phyloP scores from a whole-genome alignment of 2,329 filamentous ascomycete genomes.

The Aspergillus quadrilineatus region DNA sequence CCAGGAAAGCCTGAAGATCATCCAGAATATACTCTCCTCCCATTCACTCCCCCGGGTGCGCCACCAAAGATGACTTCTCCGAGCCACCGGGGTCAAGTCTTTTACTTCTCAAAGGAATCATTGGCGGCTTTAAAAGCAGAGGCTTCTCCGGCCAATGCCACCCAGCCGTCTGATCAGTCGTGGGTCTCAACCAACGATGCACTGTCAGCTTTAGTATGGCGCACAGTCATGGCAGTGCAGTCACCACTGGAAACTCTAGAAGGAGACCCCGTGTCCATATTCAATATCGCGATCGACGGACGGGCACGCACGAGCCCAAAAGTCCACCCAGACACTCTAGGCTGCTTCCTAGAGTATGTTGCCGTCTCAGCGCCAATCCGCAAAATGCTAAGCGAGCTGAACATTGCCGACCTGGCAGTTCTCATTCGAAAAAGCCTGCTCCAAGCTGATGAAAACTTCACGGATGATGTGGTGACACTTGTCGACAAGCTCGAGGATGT shows the following conservation, averaged over 20 bases:
- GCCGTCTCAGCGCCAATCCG: conserved; percentile 23
- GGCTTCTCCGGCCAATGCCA: conserved; percentile 28
- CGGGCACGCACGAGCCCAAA: conserved; percentile 36
- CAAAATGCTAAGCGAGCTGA: conserved; percentile 30
- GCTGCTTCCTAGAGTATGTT: conserved; percentile 43
- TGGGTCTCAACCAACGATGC: conserved; percentile 39
- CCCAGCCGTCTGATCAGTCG: conserved; percentile 22
- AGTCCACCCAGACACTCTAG: conserved; percentile 38
- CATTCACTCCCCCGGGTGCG: conserved; percentile 28
- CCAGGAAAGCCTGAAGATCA: conserved; percentile 29
- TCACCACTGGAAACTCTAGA: conserved; percentile 33
- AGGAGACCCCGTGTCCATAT: conserved; percentile 32
- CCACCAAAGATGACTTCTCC: conserved; percentile 36
- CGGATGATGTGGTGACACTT: conserved; percentile 26
- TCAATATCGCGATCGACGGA: conserved; percentile 42
- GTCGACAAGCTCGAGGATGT: conserved; percentile 35
- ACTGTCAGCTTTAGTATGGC: conserved; percentile 41
- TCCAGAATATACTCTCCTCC: conserved; percentile 32
- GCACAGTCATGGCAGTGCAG: conserved; percentile 26
- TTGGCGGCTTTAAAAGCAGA: conserved; percentile 32
- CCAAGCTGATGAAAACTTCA: conserved; percentile 32
- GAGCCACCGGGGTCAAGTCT: conserved; percentile 34
- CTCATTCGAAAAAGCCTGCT: conserved; percentile 35
- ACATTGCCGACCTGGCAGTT: conserved; percentile 36
- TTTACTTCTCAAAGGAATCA: conserved; percentile 33